Percentiles rank a stretch among this genome's conserved stretches.
Evolutionary conservation across 2,329 filamentous ascomycete genomes (phyloP).

Genomic region (Xylariaceae sp.): DNA sequence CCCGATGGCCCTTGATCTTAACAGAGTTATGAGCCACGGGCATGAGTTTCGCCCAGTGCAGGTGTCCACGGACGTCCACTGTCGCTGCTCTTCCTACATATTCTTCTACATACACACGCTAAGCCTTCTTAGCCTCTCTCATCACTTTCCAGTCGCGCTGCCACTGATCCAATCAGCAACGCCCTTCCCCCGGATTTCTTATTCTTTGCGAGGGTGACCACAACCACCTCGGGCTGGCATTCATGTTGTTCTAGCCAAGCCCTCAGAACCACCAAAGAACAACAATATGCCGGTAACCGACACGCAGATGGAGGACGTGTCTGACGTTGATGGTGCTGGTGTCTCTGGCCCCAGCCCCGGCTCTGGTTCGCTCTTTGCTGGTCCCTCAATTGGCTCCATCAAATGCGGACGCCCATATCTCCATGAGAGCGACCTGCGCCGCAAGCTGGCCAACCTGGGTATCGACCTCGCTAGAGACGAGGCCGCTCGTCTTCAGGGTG

Average conservation of each 20-base stretch:
- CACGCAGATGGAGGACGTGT: conserved; percentile 10
- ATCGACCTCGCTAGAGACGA: conserved; percentile 76
- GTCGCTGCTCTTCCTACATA: background rate
- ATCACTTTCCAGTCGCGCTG: background rate
- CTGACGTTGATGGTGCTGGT: conserved; percentile 13
- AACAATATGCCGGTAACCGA: conserved; percentile 14
- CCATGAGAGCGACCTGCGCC: conserved; percentile 73
- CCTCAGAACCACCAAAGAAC: background rate
- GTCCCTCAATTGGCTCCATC: conserved; percentile 29
- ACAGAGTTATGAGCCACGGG: background rate
- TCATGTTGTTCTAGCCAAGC: conserved; percentile 4
- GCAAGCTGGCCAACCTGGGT: conserved; percentile 62
- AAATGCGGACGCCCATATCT: conserved; percentile 61
- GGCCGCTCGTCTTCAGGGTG: conserved; percentile 73
- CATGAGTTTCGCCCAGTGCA: background rate
- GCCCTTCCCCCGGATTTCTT: background rate
- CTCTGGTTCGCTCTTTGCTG: conserved; percentile 8
- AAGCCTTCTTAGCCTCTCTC: background rate
- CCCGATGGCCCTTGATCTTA: background rate
- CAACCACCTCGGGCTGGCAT: background rate
- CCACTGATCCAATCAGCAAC: background rate
- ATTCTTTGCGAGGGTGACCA: background rate
- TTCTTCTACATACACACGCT: background rate
- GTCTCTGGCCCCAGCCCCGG: conserved; percentile 6
- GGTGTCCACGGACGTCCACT: no score